Evolutionary conservation across 2,329 filamentous ascomycete species (phyloP).

Genomic region (Fusarium musae): DNA sequence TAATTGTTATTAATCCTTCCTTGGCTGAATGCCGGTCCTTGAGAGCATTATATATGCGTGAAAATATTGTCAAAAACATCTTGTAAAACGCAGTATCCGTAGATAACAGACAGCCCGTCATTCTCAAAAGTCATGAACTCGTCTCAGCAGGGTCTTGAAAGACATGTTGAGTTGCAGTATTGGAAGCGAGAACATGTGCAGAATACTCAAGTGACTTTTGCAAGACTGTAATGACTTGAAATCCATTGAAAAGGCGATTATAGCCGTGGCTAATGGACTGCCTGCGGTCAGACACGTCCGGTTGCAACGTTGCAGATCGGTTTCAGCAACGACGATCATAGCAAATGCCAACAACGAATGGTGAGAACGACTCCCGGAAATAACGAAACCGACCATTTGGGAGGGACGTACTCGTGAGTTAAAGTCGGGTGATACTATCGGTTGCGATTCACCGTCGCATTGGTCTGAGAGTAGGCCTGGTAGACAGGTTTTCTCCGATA

Average conservation of each 20-base stretch:
- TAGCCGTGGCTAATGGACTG: not conserved
- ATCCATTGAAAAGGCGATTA: no score
- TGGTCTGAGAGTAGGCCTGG: not conserved
- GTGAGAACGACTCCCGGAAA: not conserved
- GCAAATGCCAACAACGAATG: not conserved
- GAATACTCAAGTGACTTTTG: constrained; percentile 8
- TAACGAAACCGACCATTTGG: no score
- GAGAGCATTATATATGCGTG: not conserved
- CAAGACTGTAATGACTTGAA: not conserved
- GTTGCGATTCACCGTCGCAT: not conserved
- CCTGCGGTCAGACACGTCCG: not conserved
- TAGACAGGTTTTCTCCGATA: not conserved
- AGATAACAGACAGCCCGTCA: not conserved
- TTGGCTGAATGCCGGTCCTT: not conserved
- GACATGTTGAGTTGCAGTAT: not conserved
- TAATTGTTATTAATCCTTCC: no score
- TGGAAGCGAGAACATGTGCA: not conserved
- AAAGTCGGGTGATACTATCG: constrained; percentile 2
- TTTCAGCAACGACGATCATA: not conserved
- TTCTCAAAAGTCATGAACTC: not conserved
- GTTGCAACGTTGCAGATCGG: constrained; percentile 20
- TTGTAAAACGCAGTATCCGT: no score
- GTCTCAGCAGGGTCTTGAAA: constrained; percentile 13
- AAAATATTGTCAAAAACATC: accelerated
- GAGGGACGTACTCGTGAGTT: accelerated